Evolutionary conservation across 306 rosid genomes (phyloP).

Genomic region (Quercus ilex): DNA sequence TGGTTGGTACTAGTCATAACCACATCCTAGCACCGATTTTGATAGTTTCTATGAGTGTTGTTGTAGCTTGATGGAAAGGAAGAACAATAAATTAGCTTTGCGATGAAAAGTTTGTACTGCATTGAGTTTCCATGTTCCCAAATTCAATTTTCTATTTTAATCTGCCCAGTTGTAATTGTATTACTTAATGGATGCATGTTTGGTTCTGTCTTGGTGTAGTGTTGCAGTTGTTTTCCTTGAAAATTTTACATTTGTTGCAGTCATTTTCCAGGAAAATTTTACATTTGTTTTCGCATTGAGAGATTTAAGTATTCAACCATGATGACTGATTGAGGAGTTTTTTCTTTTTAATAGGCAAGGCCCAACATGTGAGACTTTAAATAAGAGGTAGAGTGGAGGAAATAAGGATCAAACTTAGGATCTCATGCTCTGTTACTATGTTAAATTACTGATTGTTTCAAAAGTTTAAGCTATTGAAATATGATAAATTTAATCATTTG

Average conservation of each 20-base stretch:
- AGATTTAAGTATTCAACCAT: no score
- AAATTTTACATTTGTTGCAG: neutral
- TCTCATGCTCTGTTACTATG: fast-evolving
- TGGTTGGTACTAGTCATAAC: constrained; percentile 26
- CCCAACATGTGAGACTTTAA: no score
- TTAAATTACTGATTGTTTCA: no score
- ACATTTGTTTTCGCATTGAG: no score
- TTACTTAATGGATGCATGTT: neutral
- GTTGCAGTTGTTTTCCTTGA: neutral
- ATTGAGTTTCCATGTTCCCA: neutral
- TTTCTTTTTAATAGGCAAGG: no score
- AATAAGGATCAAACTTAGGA: no score
- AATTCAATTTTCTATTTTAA: neutral
- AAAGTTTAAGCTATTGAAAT: no score
- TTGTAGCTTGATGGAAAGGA: constrained; percentile 19
- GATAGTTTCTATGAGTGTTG: constrained; percentile 14
- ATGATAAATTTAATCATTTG: no score
- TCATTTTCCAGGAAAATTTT: no score
- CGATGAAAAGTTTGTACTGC: neutral
- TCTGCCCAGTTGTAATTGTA: neutral
- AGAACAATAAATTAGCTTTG: constrained; percentile 34
- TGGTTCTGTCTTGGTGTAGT: neutral
- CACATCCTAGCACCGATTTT: constrained; percentile 32
- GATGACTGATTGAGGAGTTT: no score
- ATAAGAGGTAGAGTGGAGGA: no score